Evolutionary conservation across 257 asterid genomes (phyloP).

Genomic region (Solanum lycopersicoides): DNA sequence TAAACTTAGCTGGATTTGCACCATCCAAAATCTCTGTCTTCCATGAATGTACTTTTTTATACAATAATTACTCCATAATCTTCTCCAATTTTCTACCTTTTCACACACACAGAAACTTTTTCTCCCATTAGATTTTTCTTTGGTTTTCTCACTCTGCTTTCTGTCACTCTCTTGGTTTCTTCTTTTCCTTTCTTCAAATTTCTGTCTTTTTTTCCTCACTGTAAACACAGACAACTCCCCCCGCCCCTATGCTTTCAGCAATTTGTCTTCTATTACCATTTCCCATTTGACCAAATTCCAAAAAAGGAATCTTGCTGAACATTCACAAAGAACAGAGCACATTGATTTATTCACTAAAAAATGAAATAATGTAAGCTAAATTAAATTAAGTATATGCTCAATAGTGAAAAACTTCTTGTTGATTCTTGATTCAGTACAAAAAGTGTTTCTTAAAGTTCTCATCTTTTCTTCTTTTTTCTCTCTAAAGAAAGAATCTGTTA

Average conservation of each 20-base stretch:
- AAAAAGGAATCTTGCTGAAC: neutral
- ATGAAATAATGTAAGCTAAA: neutral
- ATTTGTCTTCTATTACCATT: neutral
- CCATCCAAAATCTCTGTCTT: neutral
- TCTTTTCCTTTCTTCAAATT: neutral
- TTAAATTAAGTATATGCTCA: neutral
- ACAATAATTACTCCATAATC: neutral
- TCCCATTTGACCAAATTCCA: neutral
- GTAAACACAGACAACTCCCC: neutral
- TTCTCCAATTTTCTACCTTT: neutral
- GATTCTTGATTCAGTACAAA: neutral
- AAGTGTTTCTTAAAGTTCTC: neutral
- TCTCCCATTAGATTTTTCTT: neutral
- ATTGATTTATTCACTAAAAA: neutral
- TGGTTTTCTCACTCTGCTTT: neutral
- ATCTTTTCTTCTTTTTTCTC: neutral
- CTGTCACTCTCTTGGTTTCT: neutral
- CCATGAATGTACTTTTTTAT: neutral
- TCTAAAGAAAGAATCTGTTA: neutral
- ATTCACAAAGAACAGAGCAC: neutral
- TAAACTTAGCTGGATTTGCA: neutral
- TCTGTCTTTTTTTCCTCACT: neutral
- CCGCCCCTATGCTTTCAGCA: neutral
- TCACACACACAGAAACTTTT: neutral
- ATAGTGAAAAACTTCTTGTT: neutral